A percentile compares a stretch with the other conserved stretches of the same genome.
phyloP scores from a whole-genome alignment of 345 rosid genomes.

The Durio zibethinus region DNA sequence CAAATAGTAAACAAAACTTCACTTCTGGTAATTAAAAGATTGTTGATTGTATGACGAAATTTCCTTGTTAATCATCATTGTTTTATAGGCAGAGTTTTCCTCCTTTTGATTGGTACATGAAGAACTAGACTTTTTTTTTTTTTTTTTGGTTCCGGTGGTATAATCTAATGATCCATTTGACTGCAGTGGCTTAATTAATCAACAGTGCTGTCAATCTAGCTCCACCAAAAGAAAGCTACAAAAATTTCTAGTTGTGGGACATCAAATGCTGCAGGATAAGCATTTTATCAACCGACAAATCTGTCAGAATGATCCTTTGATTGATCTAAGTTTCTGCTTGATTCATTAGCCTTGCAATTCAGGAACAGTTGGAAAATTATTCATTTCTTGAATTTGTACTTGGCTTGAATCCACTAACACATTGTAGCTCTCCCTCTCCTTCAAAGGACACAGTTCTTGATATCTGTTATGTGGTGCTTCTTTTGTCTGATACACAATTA shows the following conservation, averaged over 20 bases:
- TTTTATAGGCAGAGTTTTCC: not conserved
- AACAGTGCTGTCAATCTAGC: not conserved
- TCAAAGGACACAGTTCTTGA: not conserved
- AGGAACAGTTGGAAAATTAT: conserved; percentile 11
- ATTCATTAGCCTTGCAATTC: conserved; percentile 5
- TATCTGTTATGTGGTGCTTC: not conserved
- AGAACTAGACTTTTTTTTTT: too few species aligned
- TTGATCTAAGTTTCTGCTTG: not conserved
- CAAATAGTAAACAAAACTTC: not conserved
- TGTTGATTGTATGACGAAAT: not conserved
- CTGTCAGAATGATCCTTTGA: conserved; percentile 1
- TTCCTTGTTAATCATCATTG: conserved; percentile 9
- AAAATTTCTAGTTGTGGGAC: conserved; percentile 7
- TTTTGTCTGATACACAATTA: not conserved
- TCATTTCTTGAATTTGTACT: conserved; percentile 6
- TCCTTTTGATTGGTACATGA: not conserved
- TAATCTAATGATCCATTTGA: conserved; percentile 5
- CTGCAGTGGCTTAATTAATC: not conserved
- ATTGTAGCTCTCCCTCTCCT: not conserved
- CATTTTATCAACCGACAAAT: conserved; percentile 7
- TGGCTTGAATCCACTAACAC: not conserved
- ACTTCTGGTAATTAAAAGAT: not conserved
- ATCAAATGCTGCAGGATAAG: not conserved
- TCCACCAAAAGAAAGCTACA: not conserved
- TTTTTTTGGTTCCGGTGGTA: not conserved